Evolutionary conservation across 331 rosid species (phyloP).

Genomic region (Spiraea crenata): DNA sequence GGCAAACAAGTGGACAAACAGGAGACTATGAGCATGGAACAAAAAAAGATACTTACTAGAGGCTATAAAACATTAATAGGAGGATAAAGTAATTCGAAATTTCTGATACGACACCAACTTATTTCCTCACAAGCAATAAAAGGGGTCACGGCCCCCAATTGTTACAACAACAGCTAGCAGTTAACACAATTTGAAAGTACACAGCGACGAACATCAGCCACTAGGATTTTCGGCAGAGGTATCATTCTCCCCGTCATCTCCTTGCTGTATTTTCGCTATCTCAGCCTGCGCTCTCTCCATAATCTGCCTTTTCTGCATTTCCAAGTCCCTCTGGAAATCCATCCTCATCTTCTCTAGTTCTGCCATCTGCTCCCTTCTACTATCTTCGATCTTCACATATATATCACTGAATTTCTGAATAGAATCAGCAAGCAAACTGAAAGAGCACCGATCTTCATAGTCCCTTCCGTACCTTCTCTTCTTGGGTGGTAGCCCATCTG

Average conservation of each 20-base stretch:
- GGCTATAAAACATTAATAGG: not conserved
- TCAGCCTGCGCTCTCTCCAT: constrained; percentile 61
- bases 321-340: constrained; percentile 55
- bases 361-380: constrained; percentile 46
- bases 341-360: constrained; percentile 61
- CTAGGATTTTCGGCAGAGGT: constrained; percentile 50
- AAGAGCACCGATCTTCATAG: constrained; percentile 43
- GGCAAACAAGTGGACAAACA: not conserved
- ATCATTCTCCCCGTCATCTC: constrained; percentile 49
- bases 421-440: constrained; percentile 63
- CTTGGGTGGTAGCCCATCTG: constrained; percentile 50
- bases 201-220: constrained; percentile 33
- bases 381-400: constrained; percentile 63
- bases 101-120: constrained; percentile 35
- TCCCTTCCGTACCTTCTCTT: constrained; percentile 47
- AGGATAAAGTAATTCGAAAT: constrained; percentile 9
- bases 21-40: not conserved
- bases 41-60: not conserved
- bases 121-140: constrained; percentile 34
- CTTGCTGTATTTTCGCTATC: constrained; percentile 52
- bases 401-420: constrained; percentile 59
- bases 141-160: constrained; percentile 26
- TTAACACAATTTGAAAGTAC: constrained; percentile 31
- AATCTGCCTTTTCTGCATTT: constrained; percentile 61
- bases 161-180: constrained; percentile 40